These are phyloP conservation scores for Penicillium aurantiogriseum DNA, from an alignment of 2,329 filamentous ascomycete species.

Conservation along the genomic window DNA sequence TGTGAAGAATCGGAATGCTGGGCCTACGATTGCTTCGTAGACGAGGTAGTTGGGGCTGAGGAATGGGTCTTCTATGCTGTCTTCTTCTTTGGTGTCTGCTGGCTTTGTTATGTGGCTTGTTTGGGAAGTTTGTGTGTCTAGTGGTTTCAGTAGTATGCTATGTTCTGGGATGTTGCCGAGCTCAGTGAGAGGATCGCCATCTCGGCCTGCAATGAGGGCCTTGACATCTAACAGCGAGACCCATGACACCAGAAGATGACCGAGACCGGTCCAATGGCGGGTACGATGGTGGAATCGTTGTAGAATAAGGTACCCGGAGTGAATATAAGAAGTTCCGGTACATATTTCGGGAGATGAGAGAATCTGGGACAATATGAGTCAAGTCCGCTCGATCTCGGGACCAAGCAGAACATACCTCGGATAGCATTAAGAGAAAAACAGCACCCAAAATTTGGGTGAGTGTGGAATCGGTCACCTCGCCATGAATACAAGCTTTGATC, in stretches of 20 bases:
- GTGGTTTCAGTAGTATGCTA: not conserved
- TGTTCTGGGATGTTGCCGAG: conserved; percentile 25
- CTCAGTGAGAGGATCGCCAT: conserved; percentile 34
- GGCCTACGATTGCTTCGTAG: conserved; percentile 31
- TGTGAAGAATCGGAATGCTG: conserved; percentile 35
- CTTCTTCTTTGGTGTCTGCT: conserved; percentile 12
- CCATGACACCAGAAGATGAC: conserved; percentile 33
- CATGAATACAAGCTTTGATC: conserved; percentile 29
- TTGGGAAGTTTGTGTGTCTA: not conserved
- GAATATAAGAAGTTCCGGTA: conserved; percentile 31
- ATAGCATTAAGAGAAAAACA: conserved; percentile 37
- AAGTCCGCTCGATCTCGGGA: not conserved
- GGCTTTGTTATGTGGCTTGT: not conserved
- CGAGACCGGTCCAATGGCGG: conserved; percentile 30
- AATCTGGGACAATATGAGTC: conserved; percentile 19
- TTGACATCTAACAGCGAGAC: conserved; percentile 37
- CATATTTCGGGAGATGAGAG: conserved; percentile 30
- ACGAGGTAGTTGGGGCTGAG: conserved; percentile 32
- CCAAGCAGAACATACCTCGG: conserved; percentile 28
- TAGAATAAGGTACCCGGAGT: conserved; percentile 32
- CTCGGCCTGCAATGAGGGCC: conserved; percentile 37
- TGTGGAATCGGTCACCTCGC: conserved; percentile 25
- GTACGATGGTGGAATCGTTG: conserved; percentile 31
- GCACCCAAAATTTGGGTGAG: conserved; percentile 30
- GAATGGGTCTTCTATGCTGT: conserved; percentile 20